Percentiles rank a stretch among this genome's conserved stretches.
Evolutionary conservation across 306 rosid species (phyloP).

Genomic region (Fagus crenata): DNA sequence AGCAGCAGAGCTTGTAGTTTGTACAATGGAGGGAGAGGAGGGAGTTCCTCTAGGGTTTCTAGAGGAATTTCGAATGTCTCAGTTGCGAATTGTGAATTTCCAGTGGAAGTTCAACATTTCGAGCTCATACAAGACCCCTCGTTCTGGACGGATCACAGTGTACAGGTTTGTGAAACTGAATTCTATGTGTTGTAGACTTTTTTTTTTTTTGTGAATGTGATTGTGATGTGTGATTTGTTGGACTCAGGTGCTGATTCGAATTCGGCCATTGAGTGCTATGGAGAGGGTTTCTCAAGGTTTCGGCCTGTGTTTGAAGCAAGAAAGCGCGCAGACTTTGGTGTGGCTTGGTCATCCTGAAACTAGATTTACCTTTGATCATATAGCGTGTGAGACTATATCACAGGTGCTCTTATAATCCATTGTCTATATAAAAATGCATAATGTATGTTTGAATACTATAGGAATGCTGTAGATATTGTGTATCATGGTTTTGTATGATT

Average conservation of each 20-base stretch:
- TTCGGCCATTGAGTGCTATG: slow-evolving; percentile 68
- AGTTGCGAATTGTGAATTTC: slow-evolving; percentile 29
- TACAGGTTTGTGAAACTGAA: slow-evolving; percentile 52
- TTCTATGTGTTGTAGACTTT: too few relatives aligned
- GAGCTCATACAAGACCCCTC: slow-evolving; percentile 70
- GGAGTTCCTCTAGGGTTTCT: slow-evolving; percentile 33
- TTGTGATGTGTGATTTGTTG: slow-evolving; percentile 26
- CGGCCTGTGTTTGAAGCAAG: slow-evolving; percentile 84
- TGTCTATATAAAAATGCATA: not conserved
- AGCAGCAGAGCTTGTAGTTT: slow-evolving; percentile 41
- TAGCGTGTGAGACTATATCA: slow-evolving; percentile 77
- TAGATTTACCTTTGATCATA: slow-evolving; percentile 86
- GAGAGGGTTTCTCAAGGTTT: slow-evolving; percentile 75
- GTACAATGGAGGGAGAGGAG: slow-evolving; percentile 39
- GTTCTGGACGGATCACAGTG: slow-evolving; percentile 92
- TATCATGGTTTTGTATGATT: not conserved
- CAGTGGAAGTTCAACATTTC: slow-evolving; percentile 50
- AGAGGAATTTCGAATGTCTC: slow-evolving; percentile 29
- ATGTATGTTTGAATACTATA: too few relatives aligned
- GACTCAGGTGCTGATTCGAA: slow-evolving; percentile 76
- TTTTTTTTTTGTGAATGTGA: not conserved
- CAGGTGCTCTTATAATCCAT: slow-evolving; percentile 49
- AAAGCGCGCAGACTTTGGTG: slow-evolving; percentile 64
- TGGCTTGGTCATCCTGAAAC: slow-evolving; percentile 98
- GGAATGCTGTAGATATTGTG: too few relatives aligned